Conservation (phyloP, 805 yeast species). For the Yarrowia sp. region DNA sequence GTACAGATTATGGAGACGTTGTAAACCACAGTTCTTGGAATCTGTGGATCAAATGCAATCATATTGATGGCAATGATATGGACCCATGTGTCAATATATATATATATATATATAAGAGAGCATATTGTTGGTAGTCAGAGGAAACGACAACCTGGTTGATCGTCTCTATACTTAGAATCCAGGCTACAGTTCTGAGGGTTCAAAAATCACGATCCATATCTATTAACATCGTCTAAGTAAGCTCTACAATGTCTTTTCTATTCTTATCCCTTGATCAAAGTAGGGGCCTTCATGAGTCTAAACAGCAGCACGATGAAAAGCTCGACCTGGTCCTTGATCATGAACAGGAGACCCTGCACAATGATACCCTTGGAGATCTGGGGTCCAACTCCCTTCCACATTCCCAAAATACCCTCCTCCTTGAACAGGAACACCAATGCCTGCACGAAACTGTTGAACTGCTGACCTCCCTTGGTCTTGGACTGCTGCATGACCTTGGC, state of each 20-base stretch:
- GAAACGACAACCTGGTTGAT: too few species aligned
- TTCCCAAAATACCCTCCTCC: constrained; percentile 59
- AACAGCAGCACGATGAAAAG: constrained; percentile 34
- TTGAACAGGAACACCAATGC: constrained; percentile 59
- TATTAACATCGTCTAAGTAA: constrained; percentile 18
- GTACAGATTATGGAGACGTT: too few species aligned
- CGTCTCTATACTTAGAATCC: too few species aligned
- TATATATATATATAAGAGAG: too few species aligned
- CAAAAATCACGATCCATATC: constrained; percentile 6
- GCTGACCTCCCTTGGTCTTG: constrained; percentile 35
- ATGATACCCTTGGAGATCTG: constrained; percentile 76
- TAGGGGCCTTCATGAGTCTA: constrained; percentile 28
- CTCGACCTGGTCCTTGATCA: constrained; percentile 68
- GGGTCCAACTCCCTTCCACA: constrained; percentile 79
- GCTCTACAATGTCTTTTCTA: constrained; percentile 10
- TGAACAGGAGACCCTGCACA: constrained; percentile 79
- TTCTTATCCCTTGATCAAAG: neutral
- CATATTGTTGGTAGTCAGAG: too few species aligned
- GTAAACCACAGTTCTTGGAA: too few species aligned
- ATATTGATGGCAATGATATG: too few species aligned
- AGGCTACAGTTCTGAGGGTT: too few species aligned
- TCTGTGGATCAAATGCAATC: too few species aligned
- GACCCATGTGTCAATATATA: too few species aligned
- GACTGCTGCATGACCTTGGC: constrained; percentile 78
- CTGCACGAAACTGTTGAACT: constrained; percentile 56